Base-by-base conservation (phyloP, 805 yeast genomes). In the Nakazawaea anatomiae region DNA sequence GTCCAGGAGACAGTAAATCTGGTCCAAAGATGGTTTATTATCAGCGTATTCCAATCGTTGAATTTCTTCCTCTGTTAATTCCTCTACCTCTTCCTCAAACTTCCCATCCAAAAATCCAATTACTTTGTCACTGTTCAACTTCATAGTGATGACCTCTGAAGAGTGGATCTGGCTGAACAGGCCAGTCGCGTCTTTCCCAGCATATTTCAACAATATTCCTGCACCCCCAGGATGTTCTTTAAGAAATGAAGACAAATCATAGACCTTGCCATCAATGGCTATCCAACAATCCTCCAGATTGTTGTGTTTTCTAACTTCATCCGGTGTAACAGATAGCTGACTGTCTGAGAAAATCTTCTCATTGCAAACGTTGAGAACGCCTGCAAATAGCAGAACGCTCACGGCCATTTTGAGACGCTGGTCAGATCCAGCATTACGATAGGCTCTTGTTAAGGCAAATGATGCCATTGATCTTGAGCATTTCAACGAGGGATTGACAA, bases 1-100 rank as follows among this genome's bases (percentile, higher is more conserved):
- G 66, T 91, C 97, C 55, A 80, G 80, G 50, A 89, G 60, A 58
- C 89, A 89, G 63, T 83, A 80, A 50, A 90, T 79, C 54, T 78
- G 81, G 5, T 76, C 68, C 30, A 91, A 60, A 9, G 81, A 82
- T 2, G 97, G 97, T 69, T 80, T 82, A 44, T 70, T 67, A 30
- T 71, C 68, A 38, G 70, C 62, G 48, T 60, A 51, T 28, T 61
- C 69, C 42, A 64, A 62, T 52, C 82, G 67, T 42, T 68, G 70
- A n/a, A 60, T 54, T 54, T 74, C 83, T 46, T 64, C 70, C 32
- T 58, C 66, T 14, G 60, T 63, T 14, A 48, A 25, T 8, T 61
- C 60, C 30, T 64, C 70, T 44, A 47, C 58, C 32, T 52, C 60
- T 28, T 54, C 60, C 32, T 52, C 50, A 25, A 62, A 50, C 47